Conservation (phyloP, 2,329 filamentous ascomycete genomes). For the Penicillium psychrosexuale region DNA sequence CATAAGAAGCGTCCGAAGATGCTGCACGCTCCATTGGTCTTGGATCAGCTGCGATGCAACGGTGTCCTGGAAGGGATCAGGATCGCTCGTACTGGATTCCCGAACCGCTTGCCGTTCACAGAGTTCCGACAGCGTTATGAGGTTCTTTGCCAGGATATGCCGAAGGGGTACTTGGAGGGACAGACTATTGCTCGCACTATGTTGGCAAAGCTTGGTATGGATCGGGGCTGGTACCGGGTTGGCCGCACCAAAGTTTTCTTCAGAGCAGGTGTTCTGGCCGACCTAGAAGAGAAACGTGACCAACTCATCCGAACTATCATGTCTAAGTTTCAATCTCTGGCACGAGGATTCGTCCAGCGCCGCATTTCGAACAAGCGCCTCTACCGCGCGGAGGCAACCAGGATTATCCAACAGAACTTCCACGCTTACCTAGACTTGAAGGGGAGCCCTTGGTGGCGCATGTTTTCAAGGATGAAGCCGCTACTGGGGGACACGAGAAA, state of each 20-base stretch:
- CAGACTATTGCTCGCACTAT: constrained; percentile 82
- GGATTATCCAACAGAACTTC: constrained; percentile 93
- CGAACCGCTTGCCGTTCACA: constrained; percentile 84
- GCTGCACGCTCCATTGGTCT: constrained; percentile 84
- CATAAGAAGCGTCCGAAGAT: constrained; percentile 96
- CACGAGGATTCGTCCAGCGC: constrained; percentile 83
- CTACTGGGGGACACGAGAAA: constrained; percentile 88
- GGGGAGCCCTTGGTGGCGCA: constrained; percentile 94
- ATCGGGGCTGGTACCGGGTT: constrained; percentile 83
- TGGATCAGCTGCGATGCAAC: constrained; percentile 97
- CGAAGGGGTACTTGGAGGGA: constrained; percentile 85
- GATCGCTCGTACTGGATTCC: constrained; percentile 94
- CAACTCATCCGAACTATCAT: constrained; percentile 91
- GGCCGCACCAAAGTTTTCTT: constrained; percentile 98
- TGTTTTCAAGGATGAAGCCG: constrained; percentile 93
- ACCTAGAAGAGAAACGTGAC: constrained; percentile 94
- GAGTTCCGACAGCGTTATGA: constrained; percentile 97
- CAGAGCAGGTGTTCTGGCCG: constrained; percentile 88
- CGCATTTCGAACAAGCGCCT: constrained; percentile 87
- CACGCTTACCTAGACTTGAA: constrained; percentile 86
- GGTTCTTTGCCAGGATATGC: constrained; percentile 83
- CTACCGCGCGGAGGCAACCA: constrained; percentile 89
- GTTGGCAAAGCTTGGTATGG: constrained; percentile 81
- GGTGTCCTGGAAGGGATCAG: constrained; percentile 98
- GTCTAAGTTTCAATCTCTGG: constrained; percentile 85